Evolutionary conservation across 768 basidiomycete species (phyloP), one percentile per base, ranked within the genome.

Genomic region (Cyathus striatus): DNA sequence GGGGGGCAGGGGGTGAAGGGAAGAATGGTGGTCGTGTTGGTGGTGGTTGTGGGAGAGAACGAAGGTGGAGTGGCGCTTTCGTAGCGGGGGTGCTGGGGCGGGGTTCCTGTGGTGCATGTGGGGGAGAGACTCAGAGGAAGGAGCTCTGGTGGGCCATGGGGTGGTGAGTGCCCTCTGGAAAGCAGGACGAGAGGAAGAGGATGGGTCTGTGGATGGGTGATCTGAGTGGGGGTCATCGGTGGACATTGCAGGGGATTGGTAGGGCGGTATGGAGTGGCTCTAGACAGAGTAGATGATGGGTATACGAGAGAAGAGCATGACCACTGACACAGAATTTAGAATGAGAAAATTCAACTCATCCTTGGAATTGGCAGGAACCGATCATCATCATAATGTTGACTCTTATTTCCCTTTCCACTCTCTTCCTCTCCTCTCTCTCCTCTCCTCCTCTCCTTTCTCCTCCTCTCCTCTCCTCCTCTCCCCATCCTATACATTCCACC

Each of bases 1-100:
- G 16, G 61, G 61, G 22, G 61, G 55, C 2, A 47, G 40, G 16
- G 39, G 50, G 25, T 52, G 49, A 43, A 51, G 48, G 26, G 53
- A 46, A 18, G 54, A 46, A 16, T 42, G 52, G 35, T 50, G 47
- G 43, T 34, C 44, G 46, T 53, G 36, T 30, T 49, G 38, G 45
- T 45, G 56, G 46, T 34, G 56, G 23, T 20, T 12, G 27, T 33
- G 35, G 34, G 50, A 47, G 33, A 55, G 53, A 42, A 43, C 32
- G 44, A 56, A 49, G 41, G 57, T 52, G 17, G 61, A 52, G 38
- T 48, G 49, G 40, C 42, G 41, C 25, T 45, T 52, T 26, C 43
- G 42, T 20, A 52, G 26, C 30, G 12, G 12, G 30, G 30, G 30
- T 12, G 13, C 17, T 16, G 30, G 12, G 13, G 30, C 17, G 12